phyloP scores from a whole-genome alignment of 441 rosid species.

The Pelargonium exstipulatum region DNA sequence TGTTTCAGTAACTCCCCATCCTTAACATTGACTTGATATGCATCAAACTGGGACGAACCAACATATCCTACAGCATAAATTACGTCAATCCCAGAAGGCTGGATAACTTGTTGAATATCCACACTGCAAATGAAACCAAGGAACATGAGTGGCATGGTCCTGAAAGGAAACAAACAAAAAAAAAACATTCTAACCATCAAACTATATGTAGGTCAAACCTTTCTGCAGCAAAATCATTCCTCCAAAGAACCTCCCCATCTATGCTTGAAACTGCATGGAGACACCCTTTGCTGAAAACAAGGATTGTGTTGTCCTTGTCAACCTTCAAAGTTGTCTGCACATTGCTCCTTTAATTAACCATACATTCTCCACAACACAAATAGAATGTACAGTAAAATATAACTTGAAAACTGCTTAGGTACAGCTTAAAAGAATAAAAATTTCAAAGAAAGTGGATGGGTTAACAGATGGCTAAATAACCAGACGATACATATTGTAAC shows the following conservation, averaged over 20 bases:
- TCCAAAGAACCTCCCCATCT: conserved; percentile 90
- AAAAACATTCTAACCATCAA: conserved; percentile 15
- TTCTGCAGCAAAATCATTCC: conserved; percentile 64
- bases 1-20: conserved; percentile 72
- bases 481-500: not conserved
- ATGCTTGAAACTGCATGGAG: conserved; percentile 82
- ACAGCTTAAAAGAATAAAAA: not conserved
- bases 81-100: conserved; percentile 45
- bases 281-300: conserved; percentile 65
- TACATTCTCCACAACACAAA: conserved; percentile 5
- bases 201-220: conserved; percentile 45
- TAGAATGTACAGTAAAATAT: conserved; percentile 8
- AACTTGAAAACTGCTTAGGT: not conserved
- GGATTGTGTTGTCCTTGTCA: conserved; percentile 58
- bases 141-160: conserved; percentile 23
- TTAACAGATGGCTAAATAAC: not conserved
- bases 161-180: conserved; percentile 9
- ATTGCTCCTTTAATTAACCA: conserved; percentile 18
- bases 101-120: conserved; percentile 68
- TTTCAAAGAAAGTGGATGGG: not conserved
- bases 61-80: conserved; percentile 62
- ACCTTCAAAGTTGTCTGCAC: conserved; percentile 58
- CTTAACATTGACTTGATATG: conserved; percentile 58
- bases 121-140: conserved; percentile 46
- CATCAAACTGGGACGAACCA: conserved; percentile 56